phyloP scores from a whole-genome alignment of 129 eudicot genomes.

The Flaveria linearis region DNA sequence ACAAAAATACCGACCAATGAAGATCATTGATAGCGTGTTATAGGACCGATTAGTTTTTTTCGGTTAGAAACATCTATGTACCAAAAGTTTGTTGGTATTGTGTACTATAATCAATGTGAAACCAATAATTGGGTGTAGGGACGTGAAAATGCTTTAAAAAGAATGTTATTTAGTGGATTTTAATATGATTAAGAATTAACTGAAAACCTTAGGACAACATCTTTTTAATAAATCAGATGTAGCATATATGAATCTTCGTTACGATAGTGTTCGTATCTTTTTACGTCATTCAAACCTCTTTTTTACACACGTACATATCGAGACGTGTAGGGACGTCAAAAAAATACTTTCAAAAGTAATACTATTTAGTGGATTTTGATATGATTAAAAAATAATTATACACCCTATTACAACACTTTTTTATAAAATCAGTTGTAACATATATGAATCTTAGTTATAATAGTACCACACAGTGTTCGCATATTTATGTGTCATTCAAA shows the following conservation, averaged over 20 bases:
- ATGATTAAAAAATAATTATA: neutral
- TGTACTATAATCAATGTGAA: constrained; percentile 5
- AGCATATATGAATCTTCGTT: neutral
- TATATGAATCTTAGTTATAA: neutral
- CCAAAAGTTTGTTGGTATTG: neutral
- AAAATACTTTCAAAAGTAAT: neutral
- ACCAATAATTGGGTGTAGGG: constrained; percentile 26
- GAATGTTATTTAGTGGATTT: neutral
- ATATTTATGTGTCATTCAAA: no score
- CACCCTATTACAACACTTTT: neutral
- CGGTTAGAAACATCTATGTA: constrained; percentile 19
- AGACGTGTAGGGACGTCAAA: constrained; percentile 10
- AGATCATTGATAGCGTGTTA: neutral
- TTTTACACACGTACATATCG: no score
- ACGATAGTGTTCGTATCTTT: no score
- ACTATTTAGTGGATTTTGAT: neutral
- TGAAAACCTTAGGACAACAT: neutral
- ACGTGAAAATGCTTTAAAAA: constrained; percentile 9
- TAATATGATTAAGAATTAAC: neutral
- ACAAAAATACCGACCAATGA: no score
- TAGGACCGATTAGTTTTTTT: constrained; percentile 21
- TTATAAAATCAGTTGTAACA: neutral
- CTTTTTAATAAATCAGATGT: neutral
- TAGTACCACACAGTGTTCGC: no score
- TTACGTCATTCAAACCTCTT: no score